These are phyloP conservation scores for Paraglomus brasilianum DNA, from an alignment of 192 early-diverging fungal genomes.

Conservation along the genomic window DNA sequence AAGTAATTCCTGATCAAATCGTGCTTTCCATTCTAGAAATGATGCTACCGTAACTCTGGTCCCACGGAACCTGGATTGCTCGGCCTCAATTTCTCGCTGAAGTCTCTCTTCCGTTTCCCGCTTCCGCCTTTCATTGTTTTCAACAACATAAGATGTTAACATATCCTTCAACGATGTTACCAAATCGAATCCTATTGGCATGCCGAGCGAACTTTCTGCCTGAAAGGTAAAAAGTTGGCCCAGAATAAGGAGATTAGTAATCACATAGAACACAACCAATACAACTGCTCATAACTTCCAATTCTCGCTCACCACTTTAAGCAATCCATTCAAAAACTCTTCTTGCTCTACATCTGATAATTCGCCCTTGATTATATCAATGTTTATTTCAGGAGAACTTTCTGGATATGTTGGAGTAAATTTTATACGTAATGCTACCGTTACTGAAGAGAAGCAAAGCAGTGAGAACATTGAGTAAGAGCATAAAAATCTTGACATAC, in stretches of 20 bases:
- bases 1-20: constrained; percentile 75
- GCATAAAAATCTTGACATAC: background rate
- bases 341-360: constrained; percentile 41
- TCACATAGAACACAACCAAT: background rate
- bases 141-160: constrained; percentile 58
- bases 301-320: constrained; percentile 28
- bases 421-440: constrained; percentile 53
- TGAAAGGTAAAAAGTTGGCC: constrained; percentile 29
- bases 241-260: background rate
- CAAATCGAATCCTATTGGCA: constrained; percentile 92
- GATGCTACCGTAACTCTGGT: constrained; percentile 76
- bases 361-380: constrained; percentile 51
- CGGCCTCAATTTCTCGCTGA: constrained; percentile 67
- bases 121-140: constrained; percentile 51
- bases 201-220: constrained; percentile 77
- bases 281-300: constrained; percentile 5
- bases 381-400: constrained; percentile 60
- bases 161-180: constrained; percentile 72
- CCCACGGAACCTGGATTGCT: constrained; percentile 74
- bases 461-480: background rate
- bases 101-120: constrained; percentile 49
- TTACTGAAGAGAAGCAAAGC: constrained; percentile 30
- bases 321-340: constrained; percentile 31
- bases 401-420: constrained; percentile 78
- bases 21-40: constrained; percentile 77